A percentile compares a stretch with the other conserved stretches of the same genome.
Evolutionary conservation across 164 flowering plant genomes (phyloP).

Genomic region (Brasenia schreberi): DNA sequence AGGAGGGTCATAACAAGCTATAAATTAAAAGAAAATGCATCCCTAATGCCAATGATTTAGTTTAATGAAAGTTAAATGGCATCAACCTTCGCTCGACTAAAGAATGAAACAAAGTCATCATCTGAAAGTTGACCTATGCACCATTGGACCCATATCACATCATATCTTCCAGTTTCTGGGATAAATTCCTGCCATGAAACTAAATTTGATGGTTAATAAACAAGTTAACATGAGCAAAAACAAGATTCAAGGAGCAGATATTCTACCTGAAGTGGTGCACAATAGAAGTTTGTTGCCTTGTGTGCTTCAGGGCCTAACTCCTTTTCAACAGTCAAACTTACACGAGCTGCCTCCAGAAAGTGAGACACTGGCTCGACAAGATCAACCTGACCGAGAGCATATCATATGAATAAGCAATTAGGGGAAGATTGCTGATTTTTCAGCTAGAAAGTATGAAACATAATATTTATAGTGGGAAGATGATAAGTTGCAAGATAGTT

Average conservation of each 20-base stretch:
- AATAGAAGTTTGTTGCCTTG: constrained; percentile 62
- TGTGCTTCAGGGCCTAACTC: constrained; percentile 26
- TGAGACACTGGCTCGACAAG: constrained; percentile 97
- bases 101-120: constrained; percentile 85
- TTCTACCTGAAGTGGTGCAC: constrained; percentile 85
- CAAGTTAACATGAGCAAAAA: not conserved
- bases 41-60: not conserved
- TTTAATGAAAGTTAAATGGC: not conserved
- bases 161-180: constrained; percentile 76
- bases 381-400: constrained; percentile 50
- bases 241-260: not conserved
- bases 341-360: constrained; percentile 82
- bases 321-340: constrained; percentile 43
- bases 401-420: not conserved
- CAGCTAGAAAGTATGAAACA: no score
- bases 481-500: no score
- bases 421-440: not conserved
- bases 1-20: not conserved
- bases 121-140: constrained; percentile 97
- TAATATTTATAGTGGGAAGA: no score
- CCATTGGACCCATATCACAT: constrained; percentile 99
- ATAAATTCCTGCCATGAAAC: constrained; percentile 58
- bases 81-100: constrained; percentile 78
- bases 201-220: not conserved
- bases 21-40: not conserved